Evolutionary conservation across 208 protist species (phyloP).

Genomic region (Leishmania arabica): DNA sequence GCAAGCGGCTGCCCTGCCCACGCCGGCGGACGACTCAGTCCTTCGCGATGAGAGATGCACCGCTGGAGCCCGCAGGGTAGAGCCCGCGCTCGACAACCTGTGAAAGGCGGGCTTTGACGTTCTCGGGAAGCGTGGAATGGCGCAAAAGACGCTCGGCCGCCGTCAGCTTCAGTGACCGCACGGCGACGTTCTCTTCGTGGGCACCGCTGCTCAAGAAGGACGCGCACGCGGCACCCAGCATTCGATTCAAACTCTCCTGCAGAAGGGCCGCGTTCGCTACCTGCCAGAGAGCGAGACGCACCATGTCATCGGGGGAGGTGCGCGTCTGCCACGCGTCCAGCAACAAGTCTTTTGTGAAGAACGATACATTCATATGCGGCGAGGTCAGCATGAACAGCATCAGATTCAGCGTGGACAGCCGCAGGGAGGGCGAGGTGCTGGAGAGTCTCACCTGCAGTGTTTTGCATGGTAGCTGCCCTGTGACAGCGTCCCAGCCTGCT

Average conservation of each 20-base stretch:
- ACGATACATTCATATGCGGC: conserved; percentile 38
- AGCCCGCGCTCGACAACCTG: conserved; percentile 48
- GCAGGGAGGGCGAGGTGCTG: conserved; percentile 24
- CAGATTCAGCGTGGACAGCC: conserved; percentile 44
- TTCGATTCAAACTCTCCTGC: conserved; percentile 13
- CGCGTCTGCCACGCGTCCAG: conserved; percentile 60
- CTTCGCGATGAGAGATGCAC: conserved; percentile 51
- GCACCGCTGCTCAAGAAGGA: conserved; percentile 58
- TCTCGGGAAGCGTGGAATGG: conserved; percentile 35
- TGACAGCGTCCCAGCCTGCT: conserved; percentile 45
- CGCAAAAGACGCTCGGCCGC: conserved; percentile 37
- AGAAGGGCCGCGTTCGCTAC: conserved; percentile 28
- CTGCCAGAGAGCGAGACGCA: conserved; percentile 60
- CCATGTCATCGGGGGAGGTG: conserved; percentile 40
- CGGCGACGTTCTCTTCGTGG: conserved; percentile 28
- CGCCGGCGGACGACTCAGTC: conserved; percentile 20
- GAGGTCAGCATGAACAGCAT: conserved; percentile 40
- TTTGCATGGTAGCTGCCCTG: conserved; percentile 24
- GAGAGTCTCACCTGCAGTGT: conserved; percentile 37
- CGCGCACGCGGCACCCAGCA: conserved; percentile 42
- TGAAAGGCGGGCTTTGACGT: conserved; percentile 34
- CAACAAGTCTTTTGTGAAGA: conserved; percentile 41
- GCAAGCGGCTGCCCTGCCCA: neutral
- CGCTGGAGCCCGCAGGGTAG: conserved; percentile 66
- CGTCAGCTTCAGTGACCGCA: conserved; percentile 59